These are phyloP conservation scores for Nitzschia sp. DNA, from an alignment of 108 stramenopile species.

Conservation along the genomic window DNA sequence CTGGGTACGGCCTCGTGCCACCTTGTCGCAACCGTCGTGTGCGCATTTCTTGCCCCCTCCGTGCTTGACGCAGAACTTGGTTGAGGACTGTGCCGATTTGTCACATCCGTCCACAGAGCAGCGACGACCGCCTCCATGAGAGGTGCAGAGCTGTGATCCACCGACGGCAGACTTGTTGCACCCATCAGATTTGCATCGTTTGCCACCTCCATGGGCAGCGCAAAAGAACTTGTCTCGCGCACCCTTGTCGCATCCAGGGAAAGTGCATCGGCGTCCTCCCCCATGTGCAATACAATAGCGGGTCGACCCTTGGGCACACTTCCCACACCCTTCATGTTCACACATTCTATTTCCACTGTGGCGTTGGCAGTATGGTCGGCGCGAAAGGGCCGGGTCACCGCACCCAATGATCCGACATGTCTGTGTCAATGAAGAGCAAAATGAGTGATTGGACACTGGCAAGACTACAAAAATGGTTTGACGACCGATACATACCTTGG, in stretches of 20 bases:
- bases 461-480: no score
- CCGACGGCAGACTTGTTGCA: conserved; percentile 97
- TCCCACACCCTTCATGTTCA: conserved; percentile 75
- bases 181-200: conserved; percentile 85
- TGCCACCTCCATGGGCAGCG: conserved; percentile 96
- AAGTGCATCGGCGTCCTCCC: conserved; percentile 93
- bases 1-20: conserved; percentile 81
- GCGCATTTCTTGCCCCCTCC: conserved; percentile 97
- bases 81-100: conserved; percentile 94
- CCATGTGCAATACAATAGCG: conserved; percentile 98
- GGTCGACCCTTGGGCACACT: conserved; percentile 92
- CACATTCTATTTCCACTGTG: conserved; percentile 88
- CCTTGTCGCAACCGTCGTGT: conserved; percentile 75
- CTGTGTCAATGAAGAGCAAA: conserved; percentile 3
- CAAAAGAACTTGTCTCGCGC: conserved; percentile 90
- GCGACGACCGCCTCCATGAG: conserved; percentile 96
- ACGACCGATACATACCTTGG: not conserved
- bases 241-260: conserved; percentile 91
- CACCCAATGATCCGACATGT: conserved; percentile 87
- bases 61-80: conserved; percentile 95
- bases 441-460: not conserved
- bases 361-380: conserved; percentile 71
- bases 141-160: conserved; percentile 91
- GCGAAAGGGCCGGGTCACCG: conserved; percentile 47
- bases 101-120: conserved; percentile 87